Evolutionary conservation across 1,284 basidiomycete genomes (phyloP).

Genomic region (Sporisorium reilianum): DNA sequence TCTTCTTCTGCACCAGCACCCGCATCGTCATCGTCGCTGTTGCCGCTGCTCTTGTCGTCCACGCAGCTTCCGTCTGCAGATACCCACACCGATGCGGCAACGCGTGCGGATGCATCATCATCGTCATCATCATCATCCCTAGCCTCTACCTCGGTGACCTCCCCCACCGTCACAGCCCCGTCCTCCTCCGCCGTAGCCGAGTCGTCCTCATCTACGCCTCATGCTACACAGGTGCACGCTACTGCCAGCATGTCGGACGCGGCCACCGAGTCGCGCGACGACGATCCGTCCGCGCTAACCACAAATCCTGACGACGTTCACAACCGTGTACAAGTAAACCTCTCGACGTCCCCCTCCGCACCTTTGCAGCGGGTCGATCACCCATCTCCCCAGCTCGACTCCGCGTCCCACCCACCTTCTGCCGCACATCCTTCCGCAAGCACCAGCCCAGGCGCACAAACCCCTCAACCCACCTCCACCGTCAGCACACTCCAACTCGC

Average conservation of each 20-base stretch:
- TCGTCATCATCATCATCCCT: slow-evolving; percentile 3
- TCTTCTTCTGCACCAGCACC: background rate
- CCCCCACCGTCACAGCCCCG: background rate
- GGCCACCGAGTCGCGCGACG: slow-evolving; percentile 27
- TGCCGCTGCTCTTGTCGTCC: background rate
- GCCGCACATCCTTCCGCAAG: slow-evolving; percentile 12
- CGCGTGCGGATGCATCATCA: background rate
- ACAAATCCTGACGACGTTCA: background rate
- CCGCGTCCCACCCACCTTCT: slow-evolving; percentile 10
- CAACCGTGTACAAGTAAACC: background rate
- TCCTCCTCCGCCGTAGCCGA: slow-evolving; percentile 3
- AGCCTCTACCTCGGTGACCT: background rate
- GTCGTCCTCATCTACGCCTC: slow-evolving; percentile 11
- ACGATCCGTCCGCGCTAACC: slow-evolving; percentile 17
- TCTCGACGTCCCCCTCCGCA: background rate
- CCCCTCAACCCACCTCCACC: slow-evolving; percentile 23
- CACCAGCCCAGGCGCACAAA: slow-evolving; percentile 24
- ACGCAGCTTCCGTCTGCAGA: slow-evolving; percentile 2
- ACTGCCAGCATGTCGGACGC: slow-evolving; percentile 29
- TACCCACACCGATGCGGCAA: slow-evolving; percentile 11
- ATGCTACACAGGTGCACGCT: slow-evolving; percentile 16
- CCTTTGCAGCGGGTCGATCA: background rate
- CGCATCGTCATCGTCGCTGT: background rate
- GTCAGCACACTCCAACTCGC: slow-evolving; percentile 37
- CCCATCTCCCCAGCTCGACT: background rate